Percentiles rank a stretch among this genome's conserved stretches.
Conservation (phyloP, 129 eudicot genomes). For the Pseudognaphalium luteoalbum region DNA sequence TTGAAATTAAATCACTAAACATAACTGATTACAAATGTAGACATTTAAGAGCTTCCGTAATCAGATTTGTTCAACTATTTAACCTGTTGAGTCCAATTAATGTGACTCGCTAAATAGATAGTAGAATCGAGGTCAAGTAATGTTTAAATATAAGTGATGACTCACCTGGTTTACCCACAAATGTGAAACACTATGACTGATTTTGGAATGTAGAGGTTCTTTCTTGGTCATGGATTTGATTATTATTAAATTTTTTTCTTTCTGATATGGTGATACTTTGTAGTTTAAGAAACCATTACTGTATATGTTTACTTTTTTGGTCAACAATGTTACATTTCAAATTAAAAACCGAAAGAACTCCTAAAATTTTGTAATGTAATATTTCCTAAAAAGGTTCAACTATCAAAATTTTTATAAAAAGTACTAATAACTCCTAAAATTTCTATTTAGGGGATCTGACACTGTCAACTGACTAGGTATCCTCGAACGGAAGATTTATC, state of each 20-base stretch:
- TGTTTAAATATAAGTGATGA: slow-evolving; percentile 4
- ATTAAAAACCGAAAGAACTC: too few relatives aligned
- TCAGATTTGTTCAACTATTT: background rate
- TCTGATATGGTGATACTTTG: background rate
- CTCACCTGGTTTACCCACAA: slow-evolving; percentile 2
- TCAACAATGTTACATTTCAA: background rate
- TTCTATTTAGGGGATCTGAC: background rate
- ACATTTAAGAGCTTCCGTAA: background rate
- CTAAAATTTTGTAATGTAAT: background rate
- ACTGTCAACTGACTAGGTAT: background rate
- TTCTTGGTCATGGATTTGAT: too few relatives aligned
- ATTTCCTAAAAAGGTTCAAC: background rate
- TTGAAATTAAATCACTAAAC: background rate
- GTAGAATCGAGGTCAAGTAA: too few relatives aligned
- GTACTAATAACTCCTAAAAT: background rate
- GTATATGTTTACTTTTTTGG: background rate
- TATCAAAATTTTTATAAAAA: background rate
- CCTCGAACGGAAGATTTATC: too few relatives aligned
- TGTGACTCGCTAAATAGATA: background rate
- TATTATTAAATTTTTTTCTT: background rate
- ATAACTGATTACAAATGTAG: background rate
- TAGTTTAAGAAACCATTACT: background rate
- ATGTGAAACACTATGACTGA: too few relatives aligned
- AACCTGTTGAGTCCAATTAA: background rate
- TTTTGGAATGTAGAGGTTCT: too few relatives aligned